Conservation (phyloP, 495 filamentous ascomycete genomes). For the Penicillium odoratum region DNA sequence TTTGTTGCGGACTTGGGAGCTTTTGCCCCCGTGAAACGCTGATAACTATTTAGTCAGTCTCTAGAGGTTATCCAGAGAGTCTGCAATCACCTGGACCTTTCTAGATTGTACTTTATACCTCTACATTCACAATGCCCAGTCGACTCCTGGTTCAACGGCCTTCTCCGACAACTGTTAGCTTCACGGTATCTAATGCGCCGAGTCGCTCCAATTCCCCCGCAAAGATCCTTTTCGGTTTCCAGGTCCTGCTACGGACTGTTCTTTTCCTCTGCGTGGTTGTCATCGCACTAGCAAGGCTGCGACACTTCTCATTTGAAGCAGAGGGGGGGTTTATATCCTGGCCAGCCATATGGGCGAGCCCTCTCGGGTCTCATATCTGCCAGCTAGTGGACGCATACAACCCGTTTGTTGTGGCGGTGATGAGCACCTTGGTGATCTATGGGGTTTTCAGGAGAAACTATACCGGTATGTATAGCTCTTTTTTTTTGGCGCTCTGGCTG, state of each 20-base stretch:
- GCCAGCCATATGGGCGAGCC: slow-evolving; percentile 37
- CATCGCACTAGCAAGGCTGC: slow-evolving; percentile 40
- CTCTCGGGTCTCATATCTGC: slow-evolving; percentile 30
- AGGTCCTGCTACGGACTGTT: slow-evolving; percentile 51
- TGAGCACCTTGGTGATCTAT: slow-evolving; percentile 39
- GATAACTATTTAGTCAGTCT: background rate
- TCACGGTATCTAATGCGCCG: slow-evolving; percentile 75
- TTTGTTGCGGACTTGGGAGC: slow-evolving; percentile 13
- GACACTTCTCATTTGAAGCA: slow-evolving; percentile 25
- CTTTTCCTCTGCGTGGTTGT: slow-evolving; percentile 43
- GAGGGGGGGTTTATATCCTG: slow-evolving; percentile 27
- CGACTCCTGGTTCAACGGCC: slow-evolving; percentile 68
- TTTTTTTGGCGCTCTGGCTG: slow-evolving; percentile 20
- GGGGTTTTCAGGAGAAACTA: slow-evolving; percentile 51
- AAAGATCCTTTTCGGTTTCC: slow-evolving; percentile 50
- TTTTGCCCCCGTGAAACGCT: background rate
- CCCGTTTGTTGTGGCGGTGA: slow-evolving; percentile 28
- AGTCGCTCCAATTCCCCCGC: slow-evolving; percentile 55
- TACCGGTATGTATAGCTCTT: slow-evolving; percentile 39
- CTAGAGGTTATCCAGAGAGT: background rate
- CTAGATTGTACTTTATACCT: background rate
- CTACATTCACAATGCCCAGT: slow-evolving; percentile 36
- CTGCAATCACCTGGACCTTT: background rate
- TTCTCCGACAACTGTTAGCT: slow-evolving; percentile 82
- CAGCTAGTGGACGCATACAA: slow-evolving; percentile 39